A percentile compares a stretch with the other conserved stretches of the same genome.
phyloP scores from a whole-genome alignment of 768 basidiomycete species.

The Mycena maculata region DNA sequence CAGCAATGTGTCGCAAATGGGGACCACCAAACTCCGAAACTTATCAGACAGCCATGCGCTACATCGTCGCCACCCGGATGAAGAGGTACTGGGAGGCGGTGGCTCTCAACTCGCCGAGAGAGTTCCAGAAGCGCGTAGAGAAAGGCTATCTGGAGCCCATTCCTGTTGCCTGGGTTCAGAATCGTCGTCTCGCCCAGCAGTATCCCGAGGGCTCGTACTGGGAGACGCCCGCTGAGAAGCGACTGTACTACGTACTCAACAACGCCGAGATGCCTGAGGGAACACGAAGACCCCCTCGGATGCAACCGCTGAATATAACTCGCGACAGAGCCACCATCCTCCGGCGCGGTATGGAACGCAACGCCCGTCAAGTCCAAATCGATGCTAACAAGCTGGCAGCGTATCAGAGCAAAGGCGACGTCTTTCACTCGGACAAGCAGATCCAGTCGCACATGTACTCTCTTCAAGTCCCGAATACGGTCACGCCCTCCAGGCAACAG shows the following conservation, averaged over 20 bases:
- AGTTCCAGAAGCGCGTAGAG: conserved; percentile 3
- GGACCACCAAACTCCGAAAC: conserved; percentile 6
- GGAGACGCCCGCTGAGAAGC: conserved; percentile 8
- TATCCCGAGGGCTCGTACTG: conserved; percentile 4
- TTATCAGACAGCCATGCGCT: conserved; percentile 15
- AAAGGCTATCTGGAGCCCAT: conserved; percentile 4
- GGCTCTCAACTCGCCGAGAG: conserved; percentile 5
- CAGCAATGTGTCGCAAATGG: not conserved
- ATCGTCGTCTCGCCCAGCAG: conserved; percentile 4
- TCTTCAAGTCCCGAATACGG: conserved; percentile 7
- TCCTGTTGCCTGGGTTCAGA: not conserved
- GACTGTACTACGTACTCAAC: conserved; percentile 13
- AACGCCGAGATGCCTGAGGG: conserved; percentile 11
- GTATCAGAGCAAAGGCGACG: too few relatives aligned
- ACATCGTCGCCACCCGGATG: conserved; percentile 13
- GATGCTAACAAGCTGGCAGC: conserved; percentile 2
- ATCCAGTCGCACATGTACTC: conserved; percentile 5
- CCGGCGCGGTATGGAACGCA: conserved; percentile 9
- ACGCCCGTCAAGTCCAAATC: conserved; percentile 2
- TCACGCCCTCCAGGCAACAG: conserved; percentile 6
- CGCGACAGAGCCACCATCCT: conserved; percentile 1
- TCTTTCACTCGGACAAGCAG: conserved; percentile 12
- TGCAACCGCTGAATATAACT: conserved; percentile 6
- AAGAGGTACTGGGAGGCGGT: conserved; percentile 3
- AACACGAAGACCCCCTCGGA: not conserved